Percentiles rank a stretch among this genome's conserved stretches.
phyloP scores from a whole-genome alignment of 2,329 filamentous ascomycete species.

The Daldinia sp. region DNA sequence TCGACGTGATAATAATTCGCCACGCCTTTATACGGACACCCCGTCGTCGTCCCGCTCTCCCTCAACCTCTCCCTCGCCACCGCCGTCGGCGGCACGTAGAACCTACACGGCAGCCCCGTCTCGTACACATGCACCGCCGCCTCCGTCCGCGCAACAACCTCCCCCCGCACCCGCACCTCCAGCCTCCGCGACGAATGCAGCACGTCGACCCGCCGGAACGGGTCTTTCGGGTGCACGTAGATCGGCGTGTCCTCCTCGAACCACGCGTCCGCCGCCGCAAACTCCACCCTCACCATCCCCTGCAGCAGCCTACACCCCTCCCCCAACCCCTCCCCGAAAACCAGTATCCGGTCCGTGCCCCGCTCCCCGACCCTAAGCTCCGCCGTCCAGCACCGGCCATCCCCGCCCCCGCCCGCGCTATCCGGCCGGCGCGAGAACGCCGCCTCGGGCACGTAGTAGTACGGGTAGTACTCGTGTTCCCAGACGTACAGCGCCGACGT shows the following conservation, averaged over 20 bases:
- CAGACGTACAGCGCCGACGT: slow-evolving; percentile 48
- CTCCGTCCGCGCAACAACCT: slow-evolving; percentile 57
- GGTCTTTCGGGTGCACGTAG: slow-evolving; percentile 71
- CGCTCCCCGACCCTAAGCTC: slow-evolving; percentile 25
- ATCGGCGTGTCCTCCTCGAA: slow-evolving; percentile 68
- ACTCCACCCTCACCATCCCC: slow-evolving; percentile 39
- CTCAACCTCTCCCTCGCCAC: slow-evolving; percentile 56
- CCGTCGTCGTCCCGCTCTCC: slow-evolving; percentile 60
- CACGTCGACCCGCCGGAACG: slow-evolving; percentile 71
- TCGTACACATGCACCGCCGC: slow-evolving; percentile 65
- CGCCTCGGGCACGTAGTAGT: slow-evolving; percentile 46
- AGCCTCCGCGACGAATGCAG: slow-evolving; percentile 63
- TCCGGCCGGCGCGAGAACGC: slow-evolving; percentile 27
- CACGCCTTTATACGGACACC: slow-evolving; percentile 73
- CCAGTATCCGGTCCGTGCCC: slow-evolving; percentile 35
- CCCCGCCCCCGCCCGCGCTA: too few species aligned
- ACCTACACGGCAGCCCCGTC: slow-evolving; percentile 65
- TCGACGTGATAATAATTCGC: slow-evolving; percentile 68
- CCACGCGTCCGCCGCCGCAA: slow-evolving; percentile 45
- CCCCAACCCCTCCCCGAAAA: slow-evolving; percentile 30
- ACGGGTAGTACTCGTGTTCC: slow-evolving; percentile 49
- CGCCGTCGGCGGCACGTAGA: slow-evolving; percentile 64
- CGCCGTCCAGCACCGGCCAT: slow-evolving; percentile 23
- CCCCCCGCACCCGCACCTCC: slow-evolving; percentile 49
- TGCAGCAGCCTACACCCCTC: slow-evolving; percentile 29